Conservation (phyloP, 352 stramenopile genomes). For the Aphanomyces euteiches region DNA sequence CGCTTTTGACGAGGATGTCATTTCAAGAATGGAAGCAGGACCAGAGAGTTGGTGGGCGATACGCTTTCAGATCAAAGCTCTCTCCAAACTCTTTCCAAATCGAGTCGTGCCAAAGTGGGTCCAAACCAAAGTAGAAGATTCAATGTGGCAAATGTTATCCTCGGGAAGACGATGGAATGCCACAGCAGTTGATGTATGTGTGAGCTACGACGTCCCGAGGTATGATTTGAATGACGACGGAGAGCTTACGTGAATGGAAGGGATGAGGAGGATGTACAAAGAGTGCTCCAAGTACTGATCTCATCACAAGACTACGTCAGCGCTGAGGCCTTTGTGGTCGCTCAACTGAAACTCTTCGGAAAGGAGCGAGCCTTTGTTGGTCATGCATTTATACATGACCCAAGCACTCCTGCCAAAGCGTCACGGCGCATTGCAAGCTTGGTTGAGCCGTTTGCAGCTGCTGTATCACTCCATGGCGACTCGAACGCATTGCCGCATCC, state of each 20-base stretch:
- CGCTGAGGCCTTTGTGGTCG: background rate
- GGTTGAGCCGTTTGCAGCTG: background rate
- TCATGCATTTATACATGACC: conserved; percentile 1
- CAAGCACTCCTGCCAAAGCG: conserved; percentile 2
- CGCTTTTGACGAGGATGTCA: too few relatives aligned
- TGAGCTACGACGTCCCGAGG: conserved; percentile 10
- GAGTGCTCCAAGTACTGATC: background rate
- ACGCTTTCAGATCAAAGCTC: conserved; percentile 15
- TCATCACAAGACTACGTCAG: background rate
- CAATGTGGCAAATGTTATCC: background rate
- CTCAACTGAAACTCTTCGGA: background rate
- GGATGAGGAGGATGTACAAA: background rate
- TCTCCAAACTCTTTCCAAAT: background rate
- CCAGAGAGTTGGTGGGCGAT: conserved; percentile 13
- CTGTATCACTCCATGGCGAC: background rate
- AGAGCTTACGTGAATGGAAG: background rate
- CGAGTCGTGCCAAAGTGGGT: too few relatives aligned
- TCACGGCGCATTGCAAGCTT: background rate
- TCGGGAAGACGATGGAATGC: conserved; percentile 6
- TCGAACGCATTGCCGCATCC: background rate
- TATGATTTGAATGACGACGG: background rate
- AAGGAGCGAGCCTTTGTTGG: background rate
- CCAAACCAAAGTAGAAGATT: too few relatives aligned
- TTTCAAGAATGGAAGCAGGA: too few relatives aligned
- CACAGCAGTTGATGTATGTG: conserved; percentile 21